These are phyloP conservation scores for Aphanomyces invadans DNA, from an alignment of 352 stramenopile genomes.

Conservation along the genomic window DNA sequence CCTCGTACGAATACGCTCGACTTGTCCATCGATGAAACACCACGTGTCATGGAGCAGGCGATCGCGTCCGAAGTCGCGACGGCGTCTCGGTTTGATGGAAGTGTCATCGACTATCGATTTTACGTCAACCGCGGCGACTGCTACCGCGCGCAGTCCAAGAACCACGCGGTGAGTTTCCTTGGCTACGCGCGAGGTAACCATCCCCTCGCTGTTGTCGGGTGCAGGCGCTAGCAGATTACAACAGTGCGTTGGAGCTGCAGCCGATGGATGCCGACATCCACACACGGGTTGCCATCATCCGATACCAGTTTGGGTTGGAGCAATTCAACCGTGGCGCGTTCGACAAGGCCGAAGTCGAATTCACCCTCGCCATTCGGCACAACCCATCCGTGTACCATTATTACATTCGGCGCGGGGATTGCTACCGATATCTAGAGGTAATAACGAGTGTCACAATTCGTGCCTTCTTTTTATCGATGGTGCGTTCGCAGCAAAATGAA, in stretches of 20 bases:
- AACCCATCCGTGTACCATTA: constrained; percentile 50
- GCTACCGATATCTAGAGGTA: constrained; percentile 60
- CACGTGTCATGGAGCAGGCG: constrained; percentile 13
- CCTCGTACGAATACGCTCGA: constrained; percentile 33
- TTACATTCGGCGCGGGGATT: constrained; percentile 60
- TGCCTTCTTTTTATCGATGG: too few species aligned
- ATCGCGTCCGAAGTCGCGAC: constrained; percentile 53
- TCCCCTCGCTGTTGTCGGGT: not conserved
- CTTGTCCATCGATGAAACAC: not conserved
- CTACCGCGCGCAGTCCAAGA: constrained; percentile 60
- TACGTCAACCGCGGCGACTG: constrained; percentile 66
- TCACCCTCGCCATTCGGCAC: constrained; percentile 45
- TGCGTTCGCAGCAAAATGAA: constrained; percentile 26
- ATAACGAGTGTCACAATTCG: not conserved
- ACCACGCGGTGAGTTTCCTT: constrained; percentile 47
- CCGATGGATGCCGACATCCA: constrained; percentile 43
- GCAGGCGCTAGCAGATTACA: constrained; percentile 72
- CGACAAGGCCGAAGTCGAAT: constrained; percentile 68
- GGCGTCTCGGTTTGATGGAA: constrained; percentile 37
- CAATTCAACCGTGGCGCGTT: constrained; percentile 70
- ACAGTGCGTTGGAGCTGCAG: constrained; percentile 53
- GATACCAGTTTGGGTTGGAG: constrained; percentile 76
- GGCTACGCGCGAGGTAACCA: too few species aligned
- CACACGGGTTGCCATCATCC: constrained; percentile 57
- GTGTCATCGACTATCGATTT: constrained; percentile 41